Base-by-base conservation (phyloP, 1,139 yeast genomes). In the Taphrina populina region DNA sequence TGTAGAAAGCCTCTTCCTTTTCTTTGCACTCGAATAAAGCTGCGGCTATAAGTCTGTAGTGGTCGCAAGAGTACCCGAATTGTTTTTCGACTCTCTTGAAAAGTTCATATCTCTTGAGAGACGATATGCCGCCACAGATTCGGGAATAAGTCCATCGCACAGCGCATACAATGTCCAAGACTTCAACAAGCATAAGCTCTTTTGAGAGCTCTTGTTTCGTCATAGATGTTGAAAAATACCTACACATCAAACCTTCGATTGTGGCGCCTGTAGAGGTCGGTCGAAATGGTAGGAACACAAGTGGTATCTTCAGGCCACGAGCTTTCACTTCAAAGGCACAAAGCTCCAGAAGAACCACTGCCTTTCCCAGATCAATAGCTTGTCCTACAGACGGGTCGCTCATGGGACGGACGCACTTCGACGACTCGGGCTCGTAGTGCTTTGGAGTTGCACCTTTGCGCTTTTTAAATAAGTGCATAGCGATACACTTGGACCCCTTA, bases 251-350 rank as follows among this genome's bases (percentile, higher is more conserved):
- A 19, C 26, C 29, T 8, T 44, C 10, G 8, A 39, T 36, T 3
- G 53, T 32, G 17, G 36, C 40, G 17, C 40, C 19, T 7, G 35
- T 17, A 23, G 44, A 35, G n/a, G 19, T 29, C 4, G 39, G 39
- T 15, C 53, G 40, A 27, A 47, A 47, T 11, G 53, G 53, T 36
- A 47, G 21, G 33, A 47, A 47, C 26, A 47, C 30, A 19, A 47
- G 30, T 11, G 53, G 53, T 4, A 17, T 20, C 10, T 30, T 26
- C 6, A 47, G 44, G 20, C 39, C 53, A 17, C 53, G 34, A 10
- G 10, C 21, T 21, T 39, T 29, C 27, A 47, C 2, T 30, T 47
- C 40, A 15, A 24, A 21, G 15, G 17, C 4, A 27, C 45, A 39
- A 8, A 11, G 32, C 5, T n/a, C n/a, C n/a, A n/a, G n/a, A n/a